Evolutionary conservation across 805 yeast species (phyloP), one percentile per base, ranked within the genome.

Genomic region (Starmerella davenportii): DNA sequence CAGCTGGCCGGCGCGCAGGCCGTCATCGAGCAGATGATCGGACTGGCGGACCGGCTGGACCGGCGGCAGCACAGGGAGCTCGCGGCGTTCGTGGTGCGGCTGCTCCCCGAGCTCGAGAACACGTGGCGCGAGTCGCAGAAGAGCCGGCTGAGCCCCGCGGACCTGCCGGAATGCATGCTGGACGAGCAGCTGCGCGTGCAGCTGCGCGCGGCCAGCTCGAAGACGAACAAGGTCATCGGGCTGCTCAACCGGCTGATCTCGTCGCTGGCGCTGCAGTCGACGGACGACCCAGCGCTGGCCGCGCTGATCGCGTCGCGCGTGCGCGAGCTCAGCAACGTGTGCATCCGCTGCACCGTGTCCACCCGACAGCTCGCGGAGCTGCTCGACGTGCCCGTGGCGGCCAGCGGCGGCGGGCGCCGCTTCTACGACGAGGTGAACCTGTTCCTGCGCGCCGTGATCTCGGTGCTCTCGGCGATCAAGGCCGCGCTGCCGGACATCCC

Each of bases 341-440:
- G 93, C 53, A 70, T 79, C 39, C 63, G 72, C 16, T 79, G 93
- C 1, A 75, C 79, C 69, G 93, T 81, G n/a, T 69, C 78, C 31
- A 79, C 93, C 8, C 74, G 76, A 45, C 60, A 74, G 41, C 65
- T 81, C 36, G 69, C 69, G 42, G 60, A 61, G 13, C 68, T 74
- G 38, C 60, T 85, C 37, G 60, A 63, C 11, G 59, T 67, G 2
- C 65, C 73, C 24, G 55, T 72, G 25, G 71, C 65, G 21, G 65
- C 61, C 3, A 47, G 67, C 4, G 50, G 55, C 3, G 77, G 75
- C 27, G 73, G 79, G 44, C 65, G 70, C 42, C 65, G 65, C 46
- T 73, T 87, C 38, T 85, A 90, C 73, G 95, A 87, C 47, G 85
- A 79, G 46, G 76, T 81, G 25, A 84, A 80, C 53, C 60, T 72